Evolutionary conservation across 1,284 basidiomycete species (phyloP).

Genomic region (Pseudozyma sp.): DNA sequence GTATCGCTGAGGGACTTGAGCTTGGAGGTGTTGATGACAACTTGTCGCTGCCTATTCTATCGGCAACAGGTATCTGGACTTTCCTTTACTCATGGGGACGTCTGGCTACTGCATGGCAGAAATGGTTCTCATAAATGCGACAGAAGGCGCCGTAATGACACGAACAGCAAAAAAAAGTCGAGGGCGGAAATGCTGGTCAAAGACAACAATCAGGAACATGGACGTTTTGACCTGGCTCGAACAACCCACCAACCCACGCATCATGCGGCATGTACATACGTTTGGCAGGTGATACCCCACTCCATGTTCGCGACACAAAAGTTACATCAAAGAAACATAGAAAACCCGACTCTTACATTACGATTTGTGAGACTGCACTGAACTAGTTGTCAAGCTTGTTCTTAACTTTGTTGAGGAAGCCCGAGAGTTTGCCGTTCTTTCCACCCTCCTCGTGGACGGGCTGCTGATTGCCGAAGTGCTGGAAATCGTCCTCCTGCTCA

Average conservation of each 20-base stretch:
- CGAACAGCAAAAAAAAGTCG: too few species aligned
- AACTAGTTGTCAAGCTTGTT: slow-evolving; percentile 23
- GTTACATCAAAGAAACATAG: too few species aligned
- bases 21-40: slow-evolving; percentile 91
- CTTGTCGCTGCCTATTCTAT: slow-evolving; percentile 88
- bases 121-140: slow-evolving; percentile 24
- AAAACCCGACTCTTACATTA: background rate
- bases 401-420: slow-evolving; percentile 31
- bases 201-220: slow-evolving; percentile 1
- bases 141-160: background rate
- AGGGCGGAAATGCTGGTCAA: background rate
- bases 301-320: too few species aligned
- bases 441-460: slow-evolving; percentile 1
- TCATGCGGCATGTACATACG: slow-evolving; percentile 6
- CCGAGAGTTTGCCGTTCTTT: slow-evolving; percentile 16
- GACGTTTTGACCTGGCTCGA: background rate
- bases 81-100: slow-evolving; percentile 60
- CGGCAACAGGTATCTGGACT: slow-evolving; percentile 81
- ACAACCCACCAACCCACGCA: background rate
- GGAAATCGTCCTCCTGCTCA: slow-evolving; percentile 51
- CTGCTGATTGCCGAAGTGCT: slow-evolving; percentile 36
- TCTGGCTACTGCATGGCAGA: slow-evolving; percentile 25
- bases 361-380: background rate
- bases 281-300: slow-evolving; percentile 24
- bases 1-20: slow-evolving; percentile 73